Evolutionary conservation across 78 protist genomes (phyloP).

Genomic region (Pigoraptor vietnamica): DNA sequence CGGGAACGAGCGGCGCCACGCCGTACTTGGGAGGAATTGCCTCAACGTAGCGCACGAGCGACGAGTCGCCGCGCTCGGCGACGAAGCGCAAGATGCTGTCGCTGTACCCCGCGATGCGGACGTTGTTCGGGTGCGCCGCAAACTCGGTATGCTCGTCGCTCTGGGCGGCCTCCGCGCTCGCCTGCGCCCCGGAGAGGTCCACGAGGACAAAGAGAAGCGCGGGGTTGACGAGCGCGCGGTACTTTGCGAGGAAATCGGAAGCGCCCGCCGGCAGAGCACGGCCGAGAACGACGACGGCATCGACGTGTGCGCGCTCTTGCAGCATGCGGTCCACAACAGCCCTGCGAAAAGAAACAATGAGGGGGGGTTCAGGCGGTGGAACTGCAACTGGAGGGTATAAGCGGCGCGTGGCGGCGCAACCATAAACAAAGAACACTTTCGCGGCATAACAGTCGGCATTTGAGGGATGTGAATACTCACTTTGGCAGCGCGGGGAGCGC

Average conservation of each 20-base stretch:
- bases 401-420: no score
- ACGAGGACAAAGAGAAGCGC: conserved; percentile 57
- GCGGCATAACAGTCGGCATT: no score
- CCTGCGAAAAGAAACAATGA: no score
- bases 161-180: neutral
- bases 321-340: conserved; percentile 1
- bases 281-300: conserved; percentile 45
- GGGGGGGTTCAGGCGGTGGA: no score
- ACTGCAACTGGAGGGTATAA: no score
- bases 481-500: neutral
- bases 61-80: conserved; percentile 66
- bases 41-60: conserved; percentile 5
- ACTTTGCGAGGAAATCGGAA: neutral
- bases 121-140: conserved; percentile 45
- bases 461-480: no score
- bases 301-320: conserved; percentile 24
- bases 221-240: conserved; percentile 34
- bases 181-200: conserved; percentile 44
- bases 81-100: conserved; percentile 69
- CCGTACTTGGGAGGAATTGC: neutral
- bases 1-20: neutral
- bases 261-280: neutral
- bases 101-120: conserved; percentile 62
- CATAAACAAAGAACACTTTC: no score
- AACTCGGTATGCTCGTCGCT: neutral